Evolutionary conservation across 441 rosid species (phyloP), one percentile per base, ranked within the genome.

Genomic region (Dalechampia spathulata): DNA sequence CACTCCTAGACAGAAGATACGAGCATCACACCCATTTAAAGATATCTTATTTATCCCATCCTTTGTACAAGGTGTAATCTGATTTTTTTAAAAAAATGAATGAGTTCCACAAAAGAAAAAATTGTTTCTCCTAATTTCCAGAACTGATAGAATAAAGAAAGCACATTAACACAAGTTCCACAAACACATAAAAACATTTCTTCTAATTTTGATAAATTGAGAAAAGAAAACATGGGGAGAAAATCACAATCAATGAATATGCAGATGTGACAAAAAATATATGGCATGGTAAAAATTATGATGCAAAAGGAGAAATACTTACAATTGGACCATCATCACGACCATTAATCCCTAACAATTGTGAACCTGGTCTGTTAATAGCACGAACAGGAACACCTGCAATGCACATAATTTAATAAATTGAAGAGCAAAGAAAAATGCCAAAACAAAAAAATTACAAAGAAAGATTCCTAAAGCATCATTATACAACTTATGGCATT

Each of bases 321-420:
- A 93, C 99, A 63, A 82, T 79, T 60, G 95, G 87, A 62, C 95
- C 99, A 81, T 93, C 97, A 74, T 93, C 99, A 71, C 99, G 97
- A 56, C 99, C 99, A 76, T 82, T 93, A 42, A 81, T 86, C 57
- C 99, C 99, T 37, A 93, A 72, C 52, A 87, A 75, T 65, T 93
- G 99, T 27, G 93, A 75, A 43, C 89, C 95, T 68, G 99, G 96
- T 70, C 99, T 78, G 70, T 78, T 80, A 66, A 85, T 81, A 15
- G 95, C 83, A 65, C 91, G 93, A 22, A 90, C 80, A 55, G 85
- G 19, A 45, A 73, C 22, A 64, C 85, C 99, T 90, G 76, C 28
- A 38, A 37, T 55, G 15, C 57, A 70, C 36, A 66, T 20, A 44
- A 64, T 15, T 22, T 37, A 56, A 45, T 20, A 27, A 60, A 13